Percentiles rank a stretch among this genome's conserved stretches.
Conservation (phyloP, 345 rosid species). For the Rhizophora apiculata region DNA sequence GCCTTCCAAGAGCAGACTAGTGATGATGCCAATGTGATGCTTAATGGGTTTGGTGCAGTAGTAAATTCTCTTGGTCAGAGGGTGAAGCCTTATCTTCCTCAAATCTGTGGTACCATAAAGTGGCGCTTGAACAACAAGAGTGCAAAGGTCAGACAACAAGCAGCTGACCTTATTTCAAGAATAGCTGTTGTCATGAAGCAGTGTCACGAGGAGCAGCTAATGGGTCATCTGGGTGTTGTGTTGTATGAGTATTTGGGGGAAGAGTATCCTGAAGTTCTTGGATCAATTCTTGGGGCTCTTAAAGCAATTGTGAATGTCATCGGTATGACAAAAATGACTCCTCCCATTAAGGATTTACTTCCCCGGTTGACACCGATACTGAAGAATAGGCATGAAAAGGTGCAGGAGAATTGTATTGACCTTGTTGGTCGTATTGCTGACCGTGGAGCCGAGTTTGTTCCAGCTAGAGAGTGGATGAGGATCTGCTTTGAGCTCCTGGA, state of each 20-base stretch:
- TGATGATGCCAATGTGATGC: slow-evolving; percentile 98
- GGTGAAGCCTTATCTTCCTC: slow-evolving; percentile 98
- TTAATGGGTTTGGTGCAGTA: slow-evolving; percentile 96
- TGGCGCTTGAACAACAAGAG: slow-evolving; percentile 99
- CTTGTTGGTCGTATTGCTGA: slow-evolving; percentile 99
- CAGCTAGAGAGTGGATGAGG: slow-evolving; percentile 99
- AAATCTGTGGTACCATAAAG: slow-evolving; percentile 99
- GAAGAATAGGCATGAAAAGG: slow-evolving; percentile 99
- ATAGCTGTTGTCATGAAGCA: slow-evolving; percentile 98
- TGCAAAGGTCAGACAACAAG: slow-evolving; percentile 99
- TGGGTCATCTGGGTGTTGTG: slow-evolving; percentile 99
- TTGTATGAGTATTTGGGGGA: slow-evolving; percentile 96
- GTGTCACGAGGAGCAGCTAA: slow-evolving; percentile 95
- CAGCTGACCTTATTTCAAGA: slow-evolving; percentile 96
- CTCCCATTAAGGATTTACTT: slow-evolving; percentile 97
- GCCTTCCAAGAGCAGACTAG: slow-evolving; percentile 99
- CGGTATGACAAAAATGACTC: slow-evolving; percentile 99
- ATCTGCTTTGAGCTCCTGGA: slow-evolving; percentile 97
- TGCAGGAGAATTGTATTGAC: slow-evolving; percentile 97
- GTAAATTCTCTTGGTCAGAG: slow-evolving; percentile 96
- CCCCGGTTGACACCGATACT: slow-evolving; percentile 95
- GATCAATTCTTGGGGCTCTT: slow-evolving; percentile 96
- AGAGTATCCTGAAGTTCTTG: slow-evolving; percentile 97
- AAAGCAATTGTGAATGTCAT: slow-evolving; percentile 98
- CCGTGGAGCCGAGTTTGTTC: slow-evolving; percentile 99